A percentile compares a stretch with the other conserved stretches of the same genome.
These are phyloP conservation scores for Arabis alpina DNA, from an alignment of 345 rosid species.

Conservation along the genomic window DNA sequence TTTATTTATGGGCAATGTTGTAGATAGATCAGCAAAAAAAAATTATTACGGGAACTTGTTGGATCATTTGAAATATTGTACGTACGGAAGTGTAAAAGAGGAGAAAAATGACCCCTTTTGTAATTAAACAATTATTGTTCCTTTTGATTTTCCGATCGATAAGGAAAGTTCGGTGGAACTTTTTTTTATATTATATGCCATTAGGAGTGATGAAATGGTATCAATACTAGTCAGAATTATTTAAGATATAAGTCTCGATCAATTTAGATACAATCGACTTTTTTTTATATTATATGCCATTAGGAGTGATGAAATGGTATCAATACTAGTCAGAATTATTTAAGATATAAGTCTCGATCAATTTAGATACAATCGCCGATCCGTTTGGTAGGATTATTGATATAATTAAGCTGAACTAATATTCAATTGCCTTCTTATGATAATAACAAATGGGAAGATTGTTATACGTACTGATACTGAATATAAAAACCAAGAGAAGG, in stretches of 20 bases:
- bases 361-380: conserved; percentile 13
- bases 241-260: not conserved
- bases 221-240: not conserved
- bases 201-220: not conserved
- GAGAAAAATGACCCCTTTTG: not conserved
- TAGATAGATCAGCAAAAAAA: conserved; percentile 12
- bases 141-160: not conserved
- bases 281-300: not conserved
- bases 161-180: conserved; percentile 8
- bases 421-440: not conserved
- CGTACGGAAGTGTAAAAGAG: conserved; percentile 27
- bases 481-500: not conserved
- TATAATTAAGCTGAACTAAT: not conserved
- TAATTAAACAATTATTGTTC: conserved; percentile 19
- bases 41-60: conserved; percentile 8
- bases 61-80: conserved; percentile 14
- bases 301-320: not conserved
- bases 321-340: not conserved
- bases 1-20: conserved; percentile 21
- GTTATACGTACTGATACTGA: not conserved
- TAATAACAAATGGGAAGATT: not conserved
- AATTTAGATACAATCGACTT: conserved; percentile 1
- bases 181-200: not conserved
- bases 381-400: not conserved
- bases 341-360: not conserved